phyloP scores from a whole-genome alignment of 495 filamentous ascomycete genomes.

The Penicillium silybi region DNA sequence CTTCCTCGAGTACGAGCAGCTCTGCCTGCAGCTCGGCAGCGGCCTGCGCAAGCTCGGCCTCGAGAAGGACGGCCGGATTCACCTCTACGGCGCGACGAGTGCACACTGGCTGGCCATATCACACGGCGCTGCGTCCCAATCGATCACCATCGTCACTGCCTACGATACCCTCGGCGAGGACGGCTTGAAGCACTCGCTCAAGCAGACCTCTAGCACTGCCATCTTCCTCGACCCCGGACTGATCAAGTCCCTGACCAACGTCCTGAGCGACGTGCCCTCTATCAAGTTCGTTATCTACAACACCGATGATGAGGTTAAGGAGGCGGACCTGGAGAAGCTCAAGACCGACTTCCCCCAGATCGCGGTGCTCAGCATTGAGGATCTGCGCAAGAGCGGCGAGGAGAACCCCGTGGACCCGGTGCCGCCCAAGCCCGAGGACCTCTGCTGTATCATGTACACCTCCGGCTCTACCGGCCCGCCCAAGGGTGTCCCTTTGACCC shows the following conservation, averaged over 20 bases:
- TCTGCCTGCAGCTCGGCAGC: conserved; percentile 66
- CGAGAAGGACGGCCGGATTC: conserved; percentile 65
- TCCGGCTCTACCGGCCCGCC: conserved; percentile 96
- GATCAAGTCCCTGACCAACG: conserved; percentile 72
- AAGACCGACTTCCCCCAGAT: conserved; percentile 67
- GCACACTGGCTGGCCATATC: conserved; percentile 76
- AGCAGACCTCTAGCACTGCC: conserved; percentile 77
- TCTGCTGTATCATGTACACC: conserved; percentile 99
- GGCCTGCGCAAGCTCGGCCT: conserved; percentile 81
- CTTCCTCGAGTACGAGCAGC: conserved; percentile 83
- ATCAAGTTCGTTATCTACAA: conserved; percentile 90
- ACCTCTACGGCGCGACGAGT: conserved; percentile 89
- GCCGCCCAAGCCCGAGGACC: conserved; percentile 76
- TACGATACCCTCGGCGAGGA: conserved; percentile 97
- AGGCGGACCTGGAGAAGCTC: conserved; percentile 74
- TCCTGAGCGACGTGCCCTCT: conserved; percentile 73
- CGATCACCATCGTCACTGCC: conserved; percentile 90
- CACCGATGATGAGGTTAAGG: conserved; percentile 68
- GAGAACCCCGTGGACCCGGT: conserved; percentile 78
- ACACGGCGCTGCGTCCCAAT: conserved; percentile 80
- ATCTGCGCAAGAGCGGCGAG: conserved; percentile 76
- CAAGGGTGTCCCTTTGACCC: conserved; percentile 90
- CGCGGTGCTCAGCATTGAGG: conserved; percentile 77
- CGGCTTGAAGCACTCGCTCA: conserved; percentile 85
- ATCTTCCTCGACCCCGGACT: conserved; percentile 90